phyloP scores from a whole-genome alignment of 2,329 filamentous ascomycete genomes.

The Hypoxylon sp. region DNA sequence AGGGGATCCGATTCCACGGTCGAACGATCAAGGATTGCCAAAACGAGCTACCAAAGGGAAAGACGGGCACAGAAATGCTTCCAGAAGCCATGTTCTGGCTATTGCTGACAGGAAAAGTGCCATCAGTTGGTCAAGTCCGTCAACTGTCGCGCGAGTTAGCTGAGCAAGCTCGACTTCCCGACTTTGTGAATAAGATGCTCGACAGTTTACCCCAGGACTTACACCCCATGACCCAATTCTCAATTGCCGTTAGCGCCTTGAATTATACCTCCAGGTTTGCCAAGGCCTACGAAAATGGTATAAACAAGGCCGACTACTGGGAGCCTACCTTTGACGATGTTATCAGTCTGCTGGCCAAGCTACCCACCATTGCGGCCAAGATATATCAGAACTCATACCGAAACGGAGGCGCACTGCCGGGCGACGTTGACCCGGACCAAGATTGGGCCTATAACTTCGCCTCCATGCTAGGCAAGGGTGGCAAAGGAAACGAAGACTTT shows the following conservation, averaged over 20 bases:
- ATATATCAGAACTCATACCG: conserved; percentile 94
- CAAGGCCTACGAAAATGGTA: conserved; percentile 87
- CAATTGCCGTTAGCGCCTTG: conserved; percentile 92
- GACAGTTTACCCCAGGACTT: conserved; percentile 88
- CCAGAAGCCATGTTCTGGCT: conserved; percentile 99
- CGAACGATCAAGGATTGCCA: conserved; percentile 99
- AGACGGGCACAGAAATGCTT: conserved; percentile 92
- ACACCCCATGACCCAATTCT: conserved; percentile 98
- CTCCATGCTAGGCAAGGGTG: conserved; percentile 90
- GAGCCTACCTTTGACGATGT: conserved; percentile 96
- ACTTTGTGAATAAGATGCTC: conserved; percentile 86
- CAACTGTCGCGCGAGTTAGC: conserved; percentile 85
- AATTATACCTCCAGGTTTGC: conserved; percentile 96
- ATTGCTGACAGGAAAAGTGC: conserved; percentile 90
- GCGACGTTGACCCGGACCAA: conserved; percentile 80
- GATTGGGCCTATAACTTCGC: conserved; percentile 99
- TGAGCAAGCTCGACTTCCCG: conserved; percentile 82
- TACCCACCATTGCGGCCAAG: conserved; percentile 94
- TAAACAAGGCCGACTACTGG: conserved; percentile 98
- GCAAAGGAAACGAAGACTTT: conserved; percentile 89
- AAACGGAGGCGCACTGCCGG: conserved; percentile 76
- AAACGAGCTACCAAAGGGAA: conserved; percentile 90
- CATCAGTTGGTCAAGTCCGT: conserved; percentile 82
- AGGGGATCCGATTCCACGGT: conserved; percentile 98
- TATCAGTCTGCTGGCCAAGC: conserved; percentile 92